Base-by-base conservation (phyloP, 164 flowering plant genomes). In the Echeveria elegans region DNA sequence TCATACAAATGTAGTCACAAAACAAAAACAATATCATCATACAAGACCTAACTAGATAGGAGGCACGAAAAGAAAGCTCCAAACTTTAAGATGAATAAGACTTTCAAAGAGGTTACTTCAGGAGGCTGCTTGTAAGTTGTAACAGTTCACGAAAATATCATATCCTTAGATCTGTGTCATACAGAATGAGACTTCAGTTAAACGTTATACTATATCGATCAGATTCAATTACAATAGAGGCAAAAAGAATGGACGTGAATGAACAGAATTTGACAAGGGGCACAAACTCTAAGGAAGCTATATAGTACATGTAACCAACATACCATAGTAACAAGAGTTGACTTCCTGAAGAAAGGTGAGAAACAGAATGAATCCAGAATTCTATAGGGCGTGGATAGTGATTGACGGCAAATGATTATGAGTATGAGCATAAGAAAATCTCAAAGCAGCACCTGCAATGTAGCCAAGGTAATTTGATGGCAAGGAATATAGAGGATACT, bases 341-440 rank as follows among this genome's bases (percentile, higher is more conserved):
- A 37, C 74, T 81, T 89, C 98, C 96, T 79, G 87, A 76, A 91
- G 88, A 76, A 43, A 43, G 47, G 96, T 85, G 40, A 92, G 90
- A 68, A 92, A 72, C 72, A 92, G 70, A 66, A 92, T 86, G 12
- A 89, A 92, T 58, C 96, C 98, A 0, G 98, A 88, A 78, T 94
- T 94, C 97, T 97, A 94, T 24, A 89, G 48, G 19, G 96, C 88
- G 71, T 94, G 98, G 16, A 94, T 87, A 4, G 84, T 85, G 76
- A 94, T 89, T 16, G 96, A 90, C 5, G 99, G 87, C 24, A 89
- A 69, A 71, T 91, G 92, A 77, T 94, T 94, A 66, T 88, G 93
- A 56, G 99, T 94, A 66, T 94, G 96, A 72, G 99, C 95, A 73
- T 94, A 94, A 34, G 97, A 86, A 34, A 91, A 72, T 64, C 99